phyloP scores from a whole-genome alignment of 805 yeast species.

The Candida hungchunana region DNA sequence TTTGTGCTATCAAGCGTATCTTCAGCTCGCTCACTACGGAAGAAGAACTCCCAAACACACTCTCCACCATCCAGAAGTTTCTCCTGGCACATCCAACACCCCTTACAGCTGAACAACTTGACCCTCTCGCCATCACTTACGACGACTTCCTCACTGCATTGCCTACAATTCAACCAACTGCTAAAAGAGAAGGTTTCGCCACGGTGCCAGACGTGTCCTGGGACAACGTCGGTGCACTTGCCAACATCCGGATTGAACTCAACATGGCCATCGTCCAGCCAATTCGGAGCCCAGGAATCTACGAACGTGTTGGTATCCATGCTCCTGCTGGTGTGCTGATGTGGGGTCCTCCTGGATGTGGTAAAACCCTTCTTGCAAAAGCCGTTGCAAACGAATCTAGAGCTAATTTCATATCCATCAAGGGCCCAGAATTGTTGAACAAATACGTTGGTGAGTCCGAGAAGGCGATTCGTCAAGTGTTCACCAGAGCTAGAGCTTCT shows the following conservation, averaged over 20 bases:
- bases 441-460: conserved; percentile 97
- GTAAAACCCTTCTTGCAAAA: conserved; percentile 92
- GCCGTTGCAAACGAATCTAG: conserved; percentile 98
- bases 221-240: conserved; percentile 90
- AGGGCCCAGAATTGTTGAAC: conserved; percentile 92
- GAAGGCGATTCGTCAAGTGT: conserved; percentile 89
- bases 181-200: conserved; percentile 97
- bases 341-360: conserved; percentile 99
- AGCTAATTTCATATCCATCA: conserved; percentile 92
- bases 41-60: conserved; percentile 29
- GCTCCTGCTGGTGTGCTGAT: conserved; percentile 96
- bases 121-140: conserved; percentile 67
- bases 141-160: conserved; percentile 81
- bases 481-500: conserved; percentile 86
- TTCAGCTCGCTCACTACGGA: conserved; percentile 46
- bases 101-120: conserved; percentile 68
- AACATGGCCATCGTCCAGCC: conserved; percentile 99
- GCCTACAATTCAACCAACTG: conserved; percentile 94
- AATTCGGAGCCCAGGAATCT: conserved; percentile 85
- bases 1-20: conserved; percentile 87
- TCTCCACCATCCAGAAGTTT: conserved; percentile 70
- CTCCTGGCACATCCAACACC: conserved; percentile 74
- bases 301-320: conserved; percentile 84
- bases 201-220: conserved; percentile 97
- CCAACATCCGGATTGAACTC: conserved; percentile 75